A percentile compares a stretch with the other conserved stretches of the same genome.
Evolutionary conservation across 1,284 basidiomycete species (phyloP).

Genomic region (Leccinum subrobustum): DNA sequence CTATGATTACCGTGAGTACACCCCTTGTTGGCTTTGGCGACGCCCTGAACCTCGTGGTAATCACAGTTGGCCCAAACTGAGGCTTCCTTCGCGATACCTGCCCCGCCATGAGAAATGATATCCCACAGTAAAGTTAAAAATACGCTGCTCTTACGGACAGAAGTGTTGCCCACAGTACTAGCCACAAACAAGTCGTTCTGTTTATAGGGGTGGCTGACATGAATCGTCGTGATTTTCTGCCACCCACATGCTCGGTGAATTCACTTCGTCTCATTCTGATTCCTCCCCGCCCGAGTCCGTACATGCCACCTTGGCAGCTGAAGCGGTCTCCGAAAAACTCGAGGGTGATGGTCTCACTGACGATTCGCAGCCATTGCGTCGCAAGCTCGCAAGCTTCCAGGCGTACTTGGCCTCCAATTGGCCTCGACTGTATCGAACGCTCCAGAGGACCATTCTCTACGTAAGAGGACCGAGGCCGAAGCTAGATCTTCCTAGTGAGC

Average conservation of each 20-base stretch:
- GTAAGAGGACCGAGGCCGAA: conserved; percentile 62
- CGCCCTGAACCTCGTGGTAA: conserved; percentile 13
- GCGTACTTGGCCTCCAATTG: conserved; percentile 9
- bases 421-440: conserved; percentile 21
- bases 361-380: background rate
- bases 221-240: background rate
- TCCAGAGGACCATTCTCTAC: conserved; percentile 33
- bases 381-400: conserved; percentile 11
- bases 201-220: conserved; percentile 4
- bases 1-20: conserved; percentile 61
- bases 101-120: conserved; percentile 1
- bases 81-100: conserved; percentile 1
- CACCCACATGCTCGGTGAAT: conserved; percentile 13
- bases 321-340: conserved; percentile 1
- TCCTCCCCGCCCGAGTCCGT: conserved; percentile 11
- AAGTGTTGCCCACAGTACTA: background rate
- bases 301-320: conserved; percentile 9
- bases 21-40: background rate
- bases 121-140: conserved; percentile 2
- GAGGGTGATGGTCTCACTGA: background rate
- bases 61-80: conserved; percentile 16
- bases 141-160: background rate
- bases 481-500: conserved; percentile 43
- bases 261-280: background rate
- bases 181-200: background rate